Base-by-base conservation (phyloP, 2,329 filamentous ascomycete genomes). In the Lachnellula arida region DNA sequence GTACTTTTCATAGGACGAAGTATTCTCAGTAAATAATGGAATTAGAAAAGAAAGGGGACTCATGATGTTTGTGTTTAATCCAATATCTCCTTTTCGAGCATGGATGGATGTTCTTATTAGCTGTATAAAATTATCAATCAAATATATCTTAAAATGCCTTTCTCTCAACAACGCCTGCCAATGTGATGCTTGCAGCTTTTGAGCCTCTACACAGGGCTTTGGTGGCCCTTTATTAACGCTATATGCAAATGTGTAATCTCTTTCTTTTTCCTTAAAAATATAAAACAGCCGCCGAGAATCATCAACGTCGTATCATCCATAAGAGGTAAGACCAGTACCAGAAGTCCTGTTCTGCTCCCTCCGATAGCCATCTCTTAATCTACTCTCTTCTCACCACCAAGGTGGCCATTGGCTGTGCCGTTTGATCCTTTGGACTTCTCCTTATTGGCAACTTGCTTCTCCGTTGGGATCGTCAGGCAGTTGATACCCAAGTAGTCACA, bases 401-500 rank as follows among this genome's bases (percentile, higher is more conserved):
- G 51, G 23, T 62, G 64, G 53, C 63, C 68, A 12, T 64, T 61
- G 22, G 56, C 57, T 34, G 46, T 49, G 17, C 65, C 63, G 52
- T 62, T 68, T 8, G 62, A 46, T 8, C 54, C 57, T 23, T 62
- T 66, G 12, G 58, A 50, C 46, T 68, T 66, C 49, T 65, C 64
- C 39, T 62, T 55, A 19, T 66, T 66, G 35, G 58, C 64, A 25
- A 58, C 55, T 32, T 61, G 50, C 51, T 86, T 86, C 62, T 81
- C 78, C 60, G 73, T 71, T 11, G 84, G 84, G 58, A 99, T 97
- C 0, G 92, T 97, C 63, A 99, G 76, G 68, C 93, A 96, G 69
- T 93, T 94, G 77, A 99, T 99, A 60, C 90, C 91, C 23, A 99
- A 77, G 74, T 89, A 97, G 53, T 86, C 81, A 75, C 94, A 97